Conservation (phyloP, 2,329 filamentous ascomycete species). For the Penicillium sp. region DNA sequence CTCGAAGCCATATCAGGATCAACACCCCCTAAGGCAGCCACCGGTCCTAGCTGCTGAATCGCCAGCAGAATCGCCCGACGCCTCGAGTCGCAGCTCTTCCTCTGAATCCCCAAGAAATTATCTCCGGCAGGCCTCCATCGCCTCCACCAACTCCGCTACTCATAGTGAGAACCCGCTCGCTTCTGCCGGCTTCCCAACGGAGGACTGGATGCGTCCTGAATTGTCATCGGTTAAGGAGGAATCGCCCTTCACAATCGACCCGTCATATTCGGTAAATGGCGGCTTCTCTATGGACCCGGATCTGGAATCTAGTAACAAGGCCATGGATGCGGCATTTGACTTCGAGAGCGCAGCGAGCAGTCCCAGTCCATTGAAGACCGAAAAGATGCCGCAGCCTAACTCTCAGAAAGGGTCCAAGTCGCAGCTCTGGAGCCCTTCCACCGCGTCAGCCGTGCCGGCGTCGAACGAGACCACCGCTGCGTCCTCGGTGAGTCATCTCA, state of each 20-base stretch:
- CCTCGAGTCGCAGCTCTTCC: constrained; percentile 44
- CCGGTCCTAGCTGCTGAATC: constrained; percentile 38
- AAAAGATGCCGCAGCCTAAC: constrained; percentile 25
- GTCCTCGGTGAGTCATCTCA: constrained; percentile 30
- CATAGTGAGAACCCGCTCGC: constrained; percentile 38
- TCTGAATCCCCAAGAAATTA: constrained; percentile 44
- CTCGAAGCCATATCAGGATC: constrained; percentile 31
- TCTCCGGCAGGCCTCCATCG: constrained; percentile 40
- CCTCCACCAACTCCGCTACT: constrained; percentile 41
- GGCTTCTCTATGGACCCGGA: constrained; percentile 36
- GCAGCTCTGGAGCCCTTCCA: constrained; percentile 29
- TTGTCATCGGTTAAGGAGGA: constrained; percentile 39
- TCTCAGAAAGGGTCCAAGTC: constrained; percentile 25
- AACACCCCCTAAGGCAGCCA: constrained; percentile 35
- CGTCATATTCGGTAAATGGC: constrained; percentile 35
- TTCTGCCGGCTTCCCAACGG: constrained; percentile 35
- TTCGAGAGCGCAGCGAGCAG: constrained; percentile 50
- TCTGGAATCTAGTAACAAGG: constrained; percentile 46
- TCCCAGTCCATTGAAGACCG: constrained; percentile 41
- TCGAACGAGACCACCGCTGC: constrained; percentile 15
- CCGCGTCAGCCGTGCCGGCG: constrained; percentile 13
- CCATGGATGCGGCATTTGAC: constrained; percentile 50
- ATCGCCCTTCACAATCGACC: constrained; percentile 41
- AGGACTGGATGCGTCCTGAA: constrained; percentile 40
- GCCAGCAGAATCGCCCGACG: constrained; percentile 46